Base-by-base conservation (phyloP, 83 land plant species). In the Diphasiastrum complanatum region DNA sequence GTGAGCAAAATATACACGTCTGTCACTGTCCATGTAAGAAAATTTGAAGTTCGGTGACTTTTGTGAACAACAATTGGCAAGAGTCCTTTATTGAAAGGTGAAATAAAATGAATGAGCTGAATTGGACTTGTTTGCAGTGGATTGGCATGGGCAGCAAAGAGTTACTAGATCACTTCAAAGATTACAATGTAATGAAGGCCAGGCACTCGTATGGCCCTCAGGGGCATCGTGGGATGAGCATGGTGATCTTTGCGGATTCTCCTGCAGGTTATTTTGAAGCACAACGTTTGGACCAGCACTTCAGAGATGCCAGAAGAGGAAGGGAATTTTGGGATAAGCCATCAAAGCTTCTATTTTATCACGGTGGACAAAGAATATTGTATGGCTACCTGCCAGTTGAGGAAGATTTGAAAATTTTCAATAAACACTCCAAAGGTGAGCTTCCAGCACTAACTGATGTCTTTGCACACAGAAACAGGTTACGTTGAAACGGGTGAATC, bases 141-240 rank as follows among this genome's bases (percentile, higher is more conserved):
- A 49, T 77, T 31, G 96, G 96, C 19, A 90, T 90, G 96, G 96
- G 96, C 19, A 90, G 81, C 65, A 86, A 83, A 59, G 96, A 90
- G 69, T 81, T 90, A 28, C 71, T 86, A 34, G 93, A 86, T 3
- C 76, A 69, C 61, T 90, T 90, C 61, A 69, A 71, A 36, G 59
- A 68, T 0, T 84, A 86, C 69, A 60, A 68, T 41, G 80, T 89
- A 5, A 30, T 62, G 36, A 86, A 77, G 71, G 95, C 96, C 31
- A 72, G 83, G n/a, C 92, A 86, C 49, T 77, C 92, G 4, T 90
- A 90, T 79, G 96, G 96, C 19, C 96, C 96, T 5, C 77, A 74
- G 25, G 96, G 96, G 20, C 96, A 90, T 61, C 78, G 92, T 43
- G 96, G 96, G 11, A 83, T 81, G 74, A 90, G 96, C 67, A 63